Base-by-base conservation (phyloP, 1,284 basidiomycete species). In the Heterobasidion occidentale region DNA sequence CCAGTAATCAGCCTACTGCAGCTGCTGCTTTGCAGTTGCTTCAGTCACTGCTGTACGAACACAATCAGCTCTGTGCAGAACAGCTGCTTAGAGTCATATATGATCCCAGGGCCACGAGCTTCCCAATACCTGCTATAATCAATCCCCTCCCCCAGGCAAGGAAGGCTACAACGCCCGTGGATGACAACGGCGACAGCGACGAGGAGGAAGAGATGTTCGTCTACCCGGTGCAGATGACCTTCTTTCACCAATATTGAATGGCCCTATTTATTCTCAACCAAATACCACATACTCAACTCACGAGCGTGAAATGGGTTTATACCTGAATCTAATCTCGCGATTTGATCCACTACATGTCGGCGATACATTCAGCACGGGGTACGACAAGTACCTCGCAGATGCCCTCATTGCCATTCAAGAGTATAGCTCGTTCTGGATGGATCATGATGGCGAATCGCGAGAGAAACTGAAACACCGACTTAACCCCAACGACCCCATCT, bases 351-450 rank as follows among this genome's bases (percentile, higher is more conserved):
- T 82, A 1, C 83, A 88, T 61, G 78, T 77, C 58, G 77, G 78
- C 33, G 87, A 91, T 59, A 80, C 79, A n/a, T 87, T 91, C 67
- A 91, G 90, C 65, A 90, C 90, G 1, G 90, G 90, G 15, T 95
- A 93, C 62, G 84, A 90, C 44, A 83, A 90, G 63, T 96, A 95
- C 69, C 77, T 96, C 42, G 76, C 78, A 12, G 93, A 96, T 64
- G 92, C 92, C 1, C 71, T 94, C 27, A 68, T 80, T 36, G 77
- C 82, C 2, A 83, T 93, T 48, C 83, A 88, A 64, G 75, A 71
- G 55, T 86, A 90, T 62, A 71, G 74, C 9, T 81, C 80, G 46
- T 88, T 81, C 64, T 74, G 71, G 42, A 65, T 77, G 42, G 71
- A 73, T 33, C 59, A 76, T 5, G 71, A 77, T 52, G 65, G 67